Evolutionary conservation across 2,329 filamentous ascomycete species (phyloP).

Genomic region (Beauveria rudraprayagi): DNA sequence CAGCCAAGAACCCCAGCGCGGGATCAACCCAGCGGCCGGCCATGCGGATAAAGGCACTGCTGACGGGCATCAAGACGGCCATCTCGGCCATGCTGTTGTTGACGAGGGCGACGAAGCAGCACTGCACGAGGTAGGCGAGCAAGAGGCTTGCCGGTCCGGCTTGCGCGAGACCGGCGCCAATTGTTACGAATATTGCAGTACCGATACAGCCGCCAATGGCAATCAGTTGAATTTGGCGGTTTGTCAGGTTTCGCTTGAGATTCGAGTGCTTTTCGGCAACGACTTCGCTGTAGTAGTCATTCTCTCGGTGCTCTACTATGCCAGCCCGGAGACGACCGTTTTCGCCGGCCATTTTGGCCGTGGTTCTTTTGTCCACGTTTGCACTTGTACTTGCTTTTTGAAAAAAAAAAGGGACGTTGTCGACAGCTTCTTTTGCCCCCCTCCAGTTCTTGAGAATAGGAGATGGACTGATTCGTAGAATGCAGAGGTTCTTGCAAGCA

Average conservation of each 20-base stretch:
- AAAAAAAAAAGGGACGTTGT: background rate
- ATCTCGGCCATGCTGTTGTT: conserved; percentile 61
- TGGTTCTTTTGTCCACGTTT: background rate
- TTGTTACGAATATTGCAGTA: conserved; percentile 32
- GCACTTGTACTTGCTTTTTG: background rate
- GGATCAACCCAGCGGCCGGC: conserved; percentile 59
- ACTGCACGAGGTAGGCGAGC: conserved; percentile 50
- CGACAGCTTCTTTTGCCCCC: background rate
- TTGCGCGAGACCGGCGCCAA: conserved; percentile 42
- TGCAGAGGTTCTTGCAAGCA: too few relatives aligned
- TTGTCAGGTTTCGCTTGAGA: background rate
- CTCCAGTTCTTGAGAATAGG: too few relatives aligned
- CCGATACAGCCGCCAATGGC: conserved; percentile 17
- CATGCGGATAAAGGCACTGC: conserved; percentile 55
- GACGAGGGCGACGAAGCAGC: conserved; percentile 46
- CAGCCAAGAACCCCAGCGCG: conserved; percentile 46
- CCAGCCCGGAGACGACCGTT: background rate
- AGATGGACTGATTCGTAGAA: too few relatives aligned
- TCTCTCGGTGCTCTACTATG: background rate
- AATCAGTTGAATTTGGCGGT: conserved; percentile 25
- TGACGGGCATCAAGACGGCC: conserved; percentile 53
- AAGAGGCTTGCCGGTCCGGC: conserved; percentile 43
- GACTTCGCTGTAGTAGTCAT: background rate
- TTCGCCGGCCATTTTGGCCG: background rate
- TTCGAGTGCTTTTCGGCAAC: background rate